Percentiles rank a stretch among this genome's conserved stretches.
Evolutionary conservation across 2,329 filamentous ascomycete species (phyloP).

Genomic region (Botrytis byssoidea): DNA sequence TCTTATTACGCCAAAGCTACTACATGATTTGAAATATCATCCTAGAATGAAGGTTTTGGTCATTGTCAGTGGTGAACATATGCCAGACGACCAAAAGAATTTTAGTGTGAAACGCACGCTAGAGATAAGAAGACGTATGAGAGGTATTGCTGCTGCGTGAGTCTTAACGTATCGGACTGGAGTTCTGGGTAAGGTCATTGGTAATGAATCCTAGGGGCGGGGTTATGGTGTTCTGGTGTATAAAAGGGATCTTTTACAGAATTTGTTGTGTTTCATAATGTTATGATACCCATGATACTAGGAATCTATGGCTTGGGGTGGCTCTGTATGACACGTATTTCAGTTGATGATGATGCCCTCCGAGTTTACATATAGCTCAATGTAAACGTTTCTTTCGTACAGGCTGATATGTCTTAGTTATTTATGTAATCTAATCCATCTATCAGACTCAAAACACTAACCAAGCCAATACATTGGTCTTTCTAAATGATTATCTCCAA

Average conservation of each 20-base stretch:
- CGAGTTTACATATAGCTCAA: neutral
- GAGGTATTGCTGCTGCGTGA: constrained; percentile 22
- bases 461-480: too few species aligned
- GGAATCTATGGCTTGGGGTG: neutral
- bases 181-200: neutral
- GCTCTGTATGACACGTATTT: neutral
- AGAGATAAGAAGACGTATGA: constrained; percentile 32
- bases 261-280: neutral
- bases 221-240: neutral
- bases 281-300: neutral
- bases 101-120: constrained; percentile 38
- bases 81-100: constrained; percentile 49
- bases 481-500: too few species aligned
- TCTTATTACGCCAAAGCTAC: constrained; percentile 93
- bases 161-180: neutral
- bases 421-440: neutral
- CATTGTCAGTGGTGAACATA: constrained; percentile 83
- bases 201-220: neutral
- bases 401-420: too few species aligned
- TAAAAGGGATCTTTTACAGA: neutral
- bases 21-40: constrained; percentile 82
- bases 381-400: neutral
- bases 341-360: neutral
- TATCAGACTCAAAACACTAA: neutral
- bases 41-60: constrained; percentile 89